A percentile compares a stretch with the other conserved stretches of the same genome.
Conservation (phyloP, 2,329 filamentous ascomycete genomes). For the Stachybotrys chartarum region DNA sequence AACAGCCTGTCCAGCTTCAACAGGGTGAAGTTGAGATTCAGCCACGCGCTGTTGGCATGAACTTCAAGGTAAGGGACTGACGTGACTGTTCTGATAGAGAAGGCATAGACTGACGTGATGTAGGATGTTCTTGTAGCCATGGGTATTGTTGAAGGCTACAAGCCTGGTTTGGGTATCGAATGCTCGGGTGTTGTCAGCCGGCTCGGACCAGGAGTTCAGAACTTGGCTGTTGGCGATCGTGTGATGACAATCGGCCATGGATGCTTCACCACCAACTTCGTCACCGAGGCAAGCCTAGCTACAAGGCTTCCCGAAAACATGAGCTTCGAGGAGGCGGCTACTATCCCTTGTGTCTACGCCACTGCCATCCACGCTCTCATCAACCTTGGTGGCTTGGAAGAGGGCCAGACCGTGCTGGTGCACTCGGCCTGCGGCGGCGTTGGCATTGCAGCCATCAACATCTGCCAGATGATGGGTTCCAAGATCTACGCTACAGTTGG, state of each 20-base stretch:
- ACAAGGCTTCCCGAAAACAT: slow-evolving; percentile 25
- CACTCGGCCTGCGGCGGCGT: slow-evolving; percentile 25
- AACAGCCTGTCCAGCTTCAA: slow-evolving; percentile 2
- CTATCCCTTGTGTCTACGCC: slow-evolving; percentile 24
- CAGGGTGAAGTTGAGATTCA: slow-evolving; percentile 26
- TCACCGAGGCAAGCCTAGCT: slow-evolving; percentile 13
- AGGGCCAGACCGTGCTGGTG: slow-evolving; percentile 21
- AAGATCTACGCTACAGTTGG: slow-evolving; percentile 29
- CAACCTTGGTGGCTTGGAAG: slow-evolving; percentile 6
- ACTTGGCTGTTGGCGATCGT: slow-evolving; percentile 24
- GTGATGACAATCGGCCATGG: slow-evolving; percentile 15
- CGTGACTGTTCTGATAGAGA: background rate
- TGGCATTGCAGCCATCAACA: slow-evolving; percentile 23
- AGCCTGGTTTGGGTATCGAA: slow-evolving; percentile 19
- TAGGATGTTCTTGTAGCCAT: slow-evolving; percentile 30
- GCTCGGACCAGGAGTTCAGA: slow-evolving; percentile 16
- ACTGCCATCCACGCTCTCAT: slow-evolving; percentile 25
- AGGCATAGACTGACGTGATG: background rate
- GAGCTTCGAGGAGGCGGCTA: slow-evolving; percentile 25
- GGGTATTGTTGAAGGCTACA: slow-evolving; percentile 16
- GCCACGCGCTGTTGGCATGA: slow-evolving; percentile 7
- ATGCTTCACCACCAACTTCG: slow-evolving; percentile 15
- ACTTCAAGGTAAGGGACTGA: slow-evolving; percentile 7
- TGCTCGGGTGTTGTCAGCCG: slow-evolving; percentile 19
- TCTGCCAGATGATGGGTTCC: slow-evolving; percentile 20